phyloP scores from a whole-genome alignment of 768 basidiomycete genomes.

The Phanerochaete carnosa region DNA sequence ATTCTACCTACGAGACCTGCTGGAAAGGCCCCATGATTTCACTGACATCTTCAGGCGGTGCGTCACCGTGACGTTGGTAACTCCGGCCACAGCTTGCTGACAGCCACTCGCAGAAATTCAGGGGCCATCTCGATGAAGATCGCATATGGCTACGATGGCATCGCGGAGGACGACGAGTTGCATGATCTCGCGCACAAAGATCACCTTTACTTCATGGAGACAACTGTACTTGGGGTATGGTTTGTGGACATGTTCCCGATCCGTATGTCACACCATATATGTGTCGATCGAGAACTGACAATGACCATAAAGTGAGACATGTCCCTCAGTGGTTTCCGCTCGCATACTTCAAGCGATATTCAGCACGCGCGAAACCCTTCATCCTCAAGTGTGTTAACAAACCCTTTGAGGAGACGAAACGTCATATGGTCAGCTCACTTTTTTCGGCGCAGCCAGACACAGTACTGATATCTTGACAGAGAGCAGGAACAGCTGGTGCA shows the following conservation, averaged over 20 bases:
- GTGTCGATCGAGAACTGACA: background rate
- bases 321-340: conserved; percentile 12
- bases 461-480: background rate
- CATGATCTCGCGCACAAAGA: background rate
- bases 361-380: background rate
- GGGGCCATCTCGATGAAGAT: background rate
- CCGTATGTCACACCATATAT: background rate
- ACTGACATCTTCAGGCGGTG: background rate
- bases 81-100: too few relatives aligned
- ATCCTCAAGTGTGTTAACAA: background rate
- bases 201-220: background rate
- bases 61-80: too few relatives aligned
- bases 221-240: background rate
- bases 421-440: background rate
- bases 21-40: background rate
- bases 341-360: background rate
- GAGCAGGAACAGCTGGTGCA: background rate
- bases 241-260: background rate
- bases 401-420: conserved; percentile 2
- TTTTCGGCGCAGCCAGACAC: background rate
- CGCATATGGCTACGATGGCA: background rate
- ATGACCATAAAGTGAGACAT: background rate
- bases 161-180: background rate
- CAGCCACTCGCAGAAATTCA: background rate
- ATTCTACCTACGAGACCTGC: background rate